Conservation (phyloP, 2,329 filamentous ascomycete genomes). For the Cadophora sp. region DNA sequence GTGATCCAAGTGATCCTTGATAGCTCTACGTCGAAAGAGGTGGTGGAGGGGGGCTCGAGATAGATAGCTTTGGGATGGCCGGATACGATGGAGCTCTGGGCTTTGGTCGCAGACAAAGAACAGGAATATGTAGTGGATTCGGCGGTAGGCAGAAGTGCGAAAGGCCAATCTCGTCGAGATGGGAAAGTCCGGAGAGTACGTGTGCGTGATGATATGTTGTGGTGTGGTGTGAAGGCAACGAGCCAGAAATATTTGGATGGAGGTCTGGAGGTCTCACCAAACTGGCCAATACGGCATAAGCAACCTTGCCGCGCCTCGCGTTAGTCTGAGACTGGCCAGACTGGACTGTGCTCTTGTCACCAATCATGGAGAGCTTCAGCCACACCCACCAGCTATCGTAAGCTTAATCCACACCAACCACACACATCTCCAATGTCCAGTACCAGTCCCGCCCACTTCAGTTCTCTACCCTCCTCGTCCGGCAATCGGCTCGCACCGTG, state of each 20-base stretch:
- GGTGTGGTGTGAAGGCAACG: constrained; percentile 14
- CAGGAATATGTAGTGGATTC: constrained; percentile 20
- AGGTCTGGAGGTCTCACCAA: constrained; percentile 4
- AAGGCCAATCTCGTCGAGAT: constrained; percentile 15
- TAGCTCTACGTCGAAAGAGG: constrained; percentile 24
- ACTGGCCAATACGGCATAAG: background rate
- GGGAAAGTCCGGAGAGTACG: constrained; percentile 7
- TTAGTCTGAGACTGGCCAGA: background rate
- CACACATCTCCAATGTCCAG: background rate
- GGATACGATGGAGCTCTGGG: constrained; percentile 2
- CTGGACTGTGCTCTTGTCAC: background rate
- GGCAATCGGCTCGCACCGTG: constrained; percentile 7
- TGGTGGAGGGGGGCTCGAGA: constrained; percentile 22
- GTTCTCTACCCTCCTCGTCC: background rate
- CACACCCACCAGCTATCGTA: background rate
- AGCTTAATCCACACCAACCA: background rate
- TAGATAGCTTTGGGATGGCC: constrained; percentile 14
- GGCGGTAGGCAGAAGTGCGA: constrained; percentile 11
- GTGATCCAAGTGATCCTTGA: constrained; percentile 37
- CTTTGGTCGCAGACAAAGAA: constrained; percentile 3
- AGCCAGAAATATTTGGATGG: background rate
- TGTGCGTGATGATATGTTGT: constrained; percentile 11
- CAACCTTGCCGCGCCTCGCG: constrained; percentile 1
- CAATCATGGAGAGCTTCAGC: constrained; percentile 2
- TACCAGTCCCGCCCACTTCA: background rate